Conservation (phyloP, 306 rosid genomes). For the Fragaria vesca region DNA sequence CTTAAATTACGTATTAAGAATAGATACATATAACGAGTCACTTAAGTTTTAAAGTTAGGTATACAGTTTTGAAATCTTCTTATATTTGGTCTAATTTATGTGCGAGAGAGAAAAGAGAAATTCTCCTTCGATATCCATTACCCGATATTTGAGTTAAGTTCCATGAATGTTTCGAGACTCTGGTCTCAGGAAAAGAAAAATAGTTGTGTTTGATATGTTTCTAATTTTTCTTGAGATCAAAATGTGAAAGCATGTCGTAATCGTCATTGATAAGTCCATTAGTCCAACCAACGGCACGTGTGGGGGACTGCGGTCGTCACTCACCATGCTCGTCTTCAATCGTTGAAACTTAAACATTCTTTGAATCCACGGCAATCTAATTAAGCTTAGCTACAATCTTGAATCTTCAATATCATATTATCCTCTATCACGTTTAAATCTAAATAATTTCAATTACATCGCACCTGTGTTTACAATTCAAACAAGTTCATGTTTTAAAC, state of each 20-base stretch:
- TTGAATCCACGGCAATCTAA: neutral
- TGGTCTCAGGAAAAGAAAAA: no score
- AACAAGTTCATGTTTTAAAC: neutral
- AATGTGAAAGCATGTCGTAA: neutral
- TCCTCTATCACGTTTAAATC: neutral
- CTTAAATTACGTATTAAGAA: no score
- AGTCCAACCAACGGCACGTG: conserved; percentile 10
- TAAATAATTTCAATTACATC: neutral
- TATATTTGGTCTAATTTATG: no score
- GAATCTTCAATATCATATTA: no score
- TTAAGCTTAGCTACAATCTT: neutral
- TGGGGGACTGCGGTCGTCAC: conserved; percentile 4
- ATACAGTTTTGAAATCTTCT: no score
- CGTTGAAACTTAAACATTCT: neutral
- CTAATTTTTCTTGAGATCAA: neutral
- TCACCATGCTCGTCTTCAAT: neutral
- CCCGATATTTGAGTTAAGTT: no score
- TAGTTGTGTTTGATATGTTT: no score
- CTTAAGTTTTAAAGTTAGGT: no score
- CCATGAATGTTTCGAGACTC: no score
- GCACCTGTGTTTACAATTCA: neutral
- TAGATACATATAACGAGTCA: no score
- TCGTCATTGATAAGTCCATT: neutral
- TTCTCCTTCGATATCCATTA: no score
- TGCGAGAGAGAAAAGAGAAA: no score